phyloP scores from a whole-genome alignment of 1,284 basidiomycete species.

The Cryptococcus sp. region DNA sequence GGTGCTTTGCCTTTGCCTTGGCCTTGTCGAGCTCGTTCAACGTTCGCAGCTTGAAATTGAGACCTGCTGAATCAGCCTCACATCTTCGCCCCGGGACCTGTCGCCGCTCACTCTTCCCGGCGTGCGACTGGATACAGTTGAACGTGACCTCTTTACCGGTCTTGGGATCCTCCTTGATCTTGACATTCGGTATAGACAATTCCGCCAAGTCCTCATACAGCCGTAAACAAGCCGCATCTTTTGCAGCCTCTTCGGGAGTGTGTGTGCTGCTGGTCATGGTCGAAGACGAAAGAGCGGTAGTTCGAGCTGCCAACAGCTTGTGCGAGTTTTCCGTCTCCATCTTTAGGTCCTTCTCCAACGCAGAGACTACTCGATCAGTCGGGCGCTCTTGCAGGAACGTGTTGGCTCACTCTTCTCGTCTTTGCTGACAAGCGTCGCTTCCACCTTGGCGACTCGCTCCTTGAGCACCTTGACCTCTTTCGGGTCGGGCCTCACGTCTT shows the following conservation, averaged over 20 bases:
- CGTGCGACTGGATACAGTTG: slow-evolving; percentile 38
- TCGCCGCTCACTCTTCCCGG: slow-evolving; percentile 35
- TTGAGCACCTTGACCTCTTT: slow-evolving; percentile 42
- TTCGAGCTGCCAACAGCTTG: slow-evolving; percentile 21
- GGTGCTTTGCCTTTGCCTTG: slow-evolving; percentile 8
- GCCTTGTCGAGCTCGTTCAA: slow-evolving; percentile 28
- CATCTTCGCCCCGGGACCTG: neutral
- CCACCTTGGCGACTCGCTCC: slow-evolving; percentile 54
- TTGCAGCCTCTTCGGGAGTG: slow-evolving; percentile 27
- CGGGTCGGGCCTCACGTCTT: slow-evolving; percentile 15
- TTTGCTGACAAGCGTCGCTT: slow-evolving; percentile 23
- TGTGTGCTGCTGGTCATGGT: slow-evolving; percentile 3
- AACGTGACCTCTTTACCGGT: slow-evolving; percentile 35
- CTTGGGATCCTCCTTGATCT: slow-evolving; percentile 24
- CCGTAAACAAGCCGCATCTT: slow-evolving; percentile 30
- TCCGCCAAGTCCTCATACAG: slow-evolving; percentile 45
- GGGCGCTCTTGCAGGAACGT: neutral
- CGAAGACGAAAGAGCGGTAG: slow-evolving; percentile 9
- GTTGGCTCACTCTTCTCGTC: slow-evolving; percentile 35
- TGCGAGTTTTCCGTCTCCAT: slow-evolving; percentile 38
- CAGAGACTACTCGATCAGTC: slow-evolving; percentile 16
- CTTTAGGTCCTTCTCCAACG: slow-evolving; percentile 36
- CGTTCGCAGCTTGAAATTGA: slow-evolving; percentile 40
- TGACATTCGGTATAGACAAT: slow-evolving; percentile 34
- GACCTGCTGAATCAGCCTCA: slow-evolving; percentile 17